phyloP scores from a whole-genome alignment of 192 early-diverging fungal species.

The Mortierella antarctica region DNA sequence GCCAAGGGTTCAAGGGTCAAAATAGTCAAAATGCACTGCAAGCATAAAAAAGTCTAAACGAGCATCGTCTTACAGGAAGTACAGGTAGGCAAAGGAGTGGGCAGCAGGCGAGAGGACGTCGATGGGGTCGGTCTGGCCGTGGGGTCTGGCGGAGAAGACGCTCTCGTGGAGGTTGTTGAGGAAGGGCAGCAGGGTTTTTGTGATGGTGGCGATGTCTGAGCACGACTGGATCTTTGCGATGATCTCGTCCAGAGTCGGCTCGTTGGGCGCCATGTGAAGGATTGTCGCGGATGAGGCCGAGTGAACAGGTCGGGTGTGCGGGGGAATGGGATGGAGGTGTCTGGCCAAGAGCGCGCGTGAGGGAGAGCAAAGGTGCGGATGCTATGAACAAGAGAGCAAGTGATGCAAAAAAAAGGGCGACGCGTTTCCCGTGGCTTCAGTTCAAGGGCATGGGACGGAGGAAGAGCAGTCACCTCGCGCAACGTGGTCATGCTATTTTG shows the following conservation, averaged over 20 bases:
- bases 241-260: slow-evolving; percentile 39
- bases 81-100: slow-evolving; percentile 59
- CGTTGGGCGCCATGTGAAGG: slow-evolving; percentile 27
- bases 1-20: neutral
- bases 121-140: slow-evolving; percentile 53
- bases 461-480: too few species aligned
- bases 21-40: neutral
- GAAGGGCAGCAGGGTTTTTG: slow-evolving; percentile 29
- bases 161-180: slow-evolving; percentile 44
- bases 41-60: neutral
- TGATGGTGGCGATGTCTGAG: slow-evolving; percentile 16
- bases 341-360: neutral
- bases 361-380: too few species aligned
- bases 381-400: too few species aligned
- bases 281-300: neutral
- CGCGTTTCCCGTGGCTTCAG: neutral
- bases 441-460: too few species aligned
- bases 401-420: neutral
- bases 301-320: neutral
- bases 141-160: slow-evolving; percentile 24
- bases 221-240: slow-evolving; percentile 42
- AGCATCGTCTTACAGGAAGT: slow-evolving; percentile 59
- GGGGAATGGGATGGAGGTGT: neutral
- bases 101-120: slow-evolving; percentile 48
- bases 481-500: too few species aligned